Conservation (phyloP, 2,329 filamentous ascomycete genomes). For the Colletotrichum eleusines region DNA sequence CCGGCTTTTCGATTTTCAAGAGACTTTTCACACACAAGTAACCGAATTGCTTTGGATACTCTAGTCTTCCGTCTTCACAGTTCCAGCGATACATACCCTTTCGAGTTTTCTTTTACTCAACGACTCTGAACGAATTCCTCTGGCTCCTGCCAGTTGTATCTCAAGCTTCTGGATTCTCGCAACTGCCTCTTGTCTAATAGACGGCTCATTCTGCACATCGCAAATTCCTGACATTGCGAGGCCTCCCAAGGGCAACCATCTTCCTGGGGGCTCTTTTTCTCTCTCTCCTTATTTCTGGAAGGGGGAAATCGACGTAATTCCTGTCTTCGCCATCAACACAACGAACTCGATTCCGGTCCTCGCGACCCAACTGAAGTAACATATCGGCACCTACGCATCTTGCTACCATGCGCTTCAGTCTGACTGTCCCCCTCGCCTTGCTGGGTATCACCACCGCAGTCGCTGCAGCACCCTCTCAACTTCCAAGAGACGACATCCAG, state of each 20-base stretch:
- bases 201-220: too few relatives aligned
- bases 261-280: not conserved
- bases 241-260: not conserved
- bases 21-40: not conserved
- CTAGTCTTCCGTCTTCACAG: constrained; percentile 15
- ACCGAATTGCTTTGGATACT: not conserved
- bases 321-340: not conserved
- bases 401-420: constrained; percentile 27
- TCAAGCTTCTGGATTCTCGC: too few relatives aligned
- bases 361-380: not conserved
- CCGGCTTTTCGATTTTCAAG: not conserved
- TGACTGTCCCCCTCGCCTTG: constrained; percentile 24
- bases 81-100: constrained; percentile 8
- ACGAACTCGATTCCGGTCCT: not conserved
- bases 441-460: constrained; percentile 29
- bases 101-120: constrained; percentile 8
- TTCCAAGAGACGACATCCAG: constrained; percentile 8
- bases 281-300: too few relatives aligned
- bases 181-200: constrained; percentile 6
- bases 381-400: not conserved
- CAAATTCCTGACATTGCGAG: constrained; percentile 20
- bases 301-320: not conserved
- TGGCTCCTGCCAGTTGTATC: not conserved
- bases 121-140: not conserved
- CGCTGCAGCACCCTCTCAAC: constrained; percentile 24